Evolutionary conservation across 129 eudicot genomes (phyloP).

Genomic region (Pulicaria dysenterica): DNA sequence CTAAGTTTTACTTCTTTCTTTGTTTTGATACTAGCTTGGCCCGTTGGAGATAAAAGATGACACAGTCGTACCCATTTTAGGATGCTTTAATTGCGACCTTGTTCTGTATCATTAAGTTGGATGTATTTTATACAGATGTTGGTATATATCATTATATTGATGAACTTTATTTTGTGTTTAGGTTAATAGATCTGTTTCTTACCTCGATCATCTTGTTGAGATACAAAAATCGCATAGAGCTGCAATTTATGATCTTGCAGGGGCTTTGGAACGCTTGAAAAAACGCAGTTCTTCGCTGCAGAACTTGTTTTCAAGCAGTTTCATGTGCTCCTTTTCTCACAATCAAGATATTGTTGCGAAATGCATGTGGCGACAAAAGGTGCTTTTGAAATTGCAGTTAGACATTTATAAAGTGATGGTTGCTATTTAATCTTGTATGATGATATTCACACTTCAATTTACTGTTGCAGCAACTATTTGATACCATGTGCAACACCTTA

Average conservation of each 20-base stretch:
- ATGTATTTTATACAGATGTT: neutral
- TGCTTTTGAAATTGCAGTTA: conserved; percentile 23
- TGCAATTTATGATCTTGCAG: conserved; percentile 59
- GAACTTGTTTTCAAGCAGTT: conserved; percentile 43
- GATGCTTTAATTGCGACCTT: neutral
- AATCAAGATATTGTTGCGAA: conserved; percentile 52
- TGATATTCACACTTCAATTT: conserved; percentile 14
- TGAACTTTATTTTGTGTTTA: conserved; percentile 26
- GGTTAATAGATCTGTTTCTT: conserved; percentile 68
- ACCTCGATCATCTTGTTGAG: conserved; percentile 71
- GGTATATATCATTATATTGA: conserved; percentile 3
- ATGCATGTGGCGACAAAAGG: conserved; percentile 94
- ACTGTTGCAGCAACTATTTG: conserved; percentile 75
- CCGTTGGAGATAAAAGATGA: neutral
- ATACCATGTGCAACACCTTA: conserved; percentile 51
- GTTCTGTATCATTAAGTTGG: neutral
- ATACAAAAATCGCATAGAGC: conserved; percentile 79
- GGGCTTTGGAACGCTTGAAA: conserved; percentile 50
- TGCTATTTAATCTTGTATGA: neutral
- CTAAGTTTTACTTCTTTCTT: no score
- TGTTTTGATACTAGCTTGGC: no score
- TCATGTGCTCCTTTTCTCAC: conserved; percentile 38
- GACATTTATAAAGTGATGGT: neutral
- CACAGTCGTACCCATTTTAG: neutral
- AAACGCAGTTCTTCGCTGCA: conserved; percentile 45